These are phyloP conservation scores for Colletotrichum nymphaeae DNA, from an alignment of 2,329 filamentous ascomycete species.

Conservation along the genomic window DNA sequence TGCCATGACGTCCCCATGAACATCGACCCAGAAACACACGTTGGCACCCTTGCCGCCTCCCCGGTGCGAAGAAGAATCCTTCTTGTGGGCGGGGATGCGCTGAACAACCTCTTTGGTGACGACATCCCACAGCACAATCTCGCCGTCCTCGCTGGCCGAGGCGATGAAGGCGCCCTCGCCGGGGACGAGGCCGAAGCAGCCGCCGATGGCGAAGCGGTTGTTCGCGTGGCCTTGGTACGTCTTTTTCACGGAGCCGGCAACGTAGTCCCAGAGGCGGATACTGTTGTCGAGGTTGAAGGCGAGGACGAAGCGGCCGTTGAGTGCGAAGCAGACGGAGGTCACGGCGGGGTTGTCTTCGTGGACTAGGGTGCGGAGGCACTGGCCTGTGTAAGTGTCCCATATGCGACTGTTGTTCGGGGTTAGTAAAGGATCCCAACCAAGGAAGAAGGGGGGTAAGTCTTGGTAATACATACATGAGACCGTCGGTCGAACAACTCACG, in stretches of 20 bases:
- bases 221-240: constrained; percentile 96
- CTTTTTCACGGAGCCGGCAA: constrained; percentile 90
- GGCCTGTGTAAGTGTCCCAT: constrained; percentile 95
- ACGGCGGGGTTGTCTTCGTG: constrained; percentile 96
- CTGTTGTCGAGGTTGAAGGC: constrained; percentile 93
- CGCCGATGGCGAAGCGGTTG: constrained; percentile 83
- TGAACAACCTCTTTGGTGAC: constrained; percentile 86
- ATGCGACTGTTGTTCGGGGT: constrained; percentile 69
- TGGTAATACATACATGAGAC: constrained; percentile 73
- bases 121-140: constrained; percentile 91
- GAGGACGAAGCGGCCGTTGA: constrained; percentile 92
- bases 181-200: constrained; percentile 77
- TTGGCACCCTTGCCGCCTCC: constrained; percentile 47
- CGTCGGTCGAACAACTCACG: constrained; percentile 91
- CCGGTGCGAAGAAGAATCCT: not conserved
- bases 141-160: constrained; percentile 88
- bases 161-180: constrained; percentile 70
- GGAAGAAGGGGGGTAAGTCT: not conserved
- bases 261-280: constrained; percentile 94
- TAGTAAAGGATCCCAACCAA: constrained; percentile 11
- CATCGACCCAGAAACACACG: constrained; percentile 75
- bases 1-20: constrained; percentile 66
- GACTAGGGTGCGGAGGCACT: constrained; percentile 93
- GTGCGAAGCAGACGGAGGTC: constrained; percentile 89
- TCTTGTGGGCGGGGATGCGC: constrained; percentile 62